Evolutionary conservation across 169 alveolate genomes (phyloP).

Genomic region (Plasmodium reichenowi): DNA sequence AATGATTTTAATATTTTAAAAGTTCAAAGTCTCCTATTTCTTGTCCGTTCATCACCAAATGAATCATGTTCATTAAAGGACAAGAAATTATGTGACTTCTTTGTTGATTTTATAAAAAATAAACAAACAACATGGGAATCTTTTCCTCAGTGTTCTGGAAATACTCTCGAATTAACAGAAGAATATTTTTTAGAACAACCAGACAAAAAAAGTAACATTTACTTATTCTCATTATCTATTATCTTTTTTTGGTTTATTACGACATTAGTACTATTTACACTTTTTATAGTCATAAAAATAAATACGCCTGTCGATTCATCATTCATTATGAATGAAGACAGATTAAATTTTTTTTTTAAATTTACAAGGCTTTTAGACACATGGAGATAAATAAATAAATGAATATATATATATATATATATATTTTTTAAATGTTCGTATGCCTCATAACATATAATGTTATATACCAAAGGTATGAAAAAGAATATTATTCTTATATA

Average conservation of each 20-base stretch:
- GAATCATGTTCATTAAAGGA: constrained; percentile 47
- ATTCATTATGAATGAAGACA: constrained; percentile 45
- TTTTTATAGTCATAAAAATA: constrained; percentile 34
- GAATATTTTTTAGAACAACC: constrained; percentile 53
- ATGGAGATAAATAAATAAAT: constrained; percentile 38
- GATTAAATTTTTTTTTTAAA: constrained; percentile 44
- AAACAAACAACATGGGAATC: constrained; percentile 22
- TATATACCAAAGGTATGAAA: too few relatives aligned
- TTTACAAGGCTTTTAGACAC: constrained; percentile 52
- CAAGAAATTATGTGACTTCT: constrained; percentile 44
- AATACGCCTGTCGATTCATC: constrained; percentile 70
- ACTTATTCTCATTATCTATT: constrained; percentile 34
- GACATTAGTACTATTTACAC: constrained; percentile 18
- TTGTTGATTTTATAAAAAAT: constrained; percentile 63
- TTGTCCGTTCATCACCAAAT: constrained; percentile 43
- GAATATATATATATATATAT: background rate
- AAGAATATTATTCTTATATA: too few relatives aligned
- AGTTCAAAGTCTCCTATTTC: constrained; percentile 41
- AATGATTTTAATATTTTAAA: constrained; percentile 50
- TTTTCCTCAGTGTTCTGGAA: constrained; percentile 53
- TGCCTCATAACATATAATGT: too few relatives aligned
- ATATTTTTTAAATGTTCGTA: background rate
- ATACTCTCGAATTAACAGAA: constrained; percentile 33
- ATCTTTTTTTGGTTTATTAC: constrained; percentile 56
- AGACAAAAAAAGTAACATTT: constrained; percentile 37